A percentile compares a stretch with the other conserved stretches of the same genome.
These are phyloP conservation scores for Bruguiera hainesii DNA, from an alignment of 441 rosid genomes.

Conservation along the genomic window DNA sequence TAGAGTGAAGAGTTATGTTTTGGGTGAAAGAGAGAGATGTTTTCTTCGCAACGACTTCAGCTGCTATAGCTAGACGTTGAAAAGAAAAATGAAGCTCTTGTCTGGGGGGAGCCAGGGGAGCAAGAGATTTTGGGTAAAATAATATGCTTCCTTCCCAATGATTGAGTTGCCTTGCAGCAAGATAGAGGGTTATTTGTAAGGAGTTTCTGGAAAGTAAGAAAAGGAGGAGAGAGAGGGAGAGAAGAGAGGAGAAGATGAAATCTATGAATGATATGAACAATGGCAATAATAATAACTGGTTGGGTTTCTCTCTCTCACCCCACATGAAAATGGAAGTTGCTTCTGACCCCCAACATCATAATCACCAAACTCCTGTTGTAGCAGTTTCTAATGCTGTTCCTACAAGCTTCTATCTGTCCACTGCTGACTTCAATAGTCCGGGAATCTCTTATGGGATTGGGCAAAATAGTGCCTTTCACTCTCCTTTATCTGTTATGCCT, in stretches of 20 bases:
- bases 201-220: conserved; percentile 10
- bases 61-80: conserved; percentile 24
- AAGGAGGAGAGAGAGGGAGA: conserved; percentile 12
- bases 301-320: conserved; percentile 78
- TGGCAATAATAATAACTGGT: conserved; percentile 43
- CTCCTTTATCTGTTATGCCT: conserved; percentile 69
- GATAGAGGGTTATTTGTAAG: conserved; percentile 13
- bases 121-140: conserved; percentile 37
- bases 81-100: conserved; percentile 19
- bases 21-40: neutral
- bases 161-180: conserved; percentile 37
- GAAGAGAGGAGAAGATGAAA: conserved; percentile 39
- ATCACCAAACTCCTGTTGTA: conserved; percentile 22
- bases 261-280: conserved; percentile 38
- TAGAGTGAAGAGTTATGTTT: neutral
- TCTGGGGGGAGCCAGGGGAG: conserved; percentile 13
- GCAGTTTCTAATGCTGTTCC: conserved; percentile 31
- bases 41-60: neutral
- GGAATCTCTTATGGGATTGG: conserved; percentile 45
- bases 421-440: conserved; percentile 30
- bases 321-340: conserved; percentile 63
- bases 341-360: conserved; percentile 38
- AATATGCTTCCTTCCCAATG: conserved; percentile 43
- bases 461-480: conserved; percentile 41
- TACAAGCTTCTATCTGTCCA: conserved; percentile 40